Base-by-base conservation (phyloP, 768 basidiomycete species). In the Lactarius pseudohatsudake region DNA sequence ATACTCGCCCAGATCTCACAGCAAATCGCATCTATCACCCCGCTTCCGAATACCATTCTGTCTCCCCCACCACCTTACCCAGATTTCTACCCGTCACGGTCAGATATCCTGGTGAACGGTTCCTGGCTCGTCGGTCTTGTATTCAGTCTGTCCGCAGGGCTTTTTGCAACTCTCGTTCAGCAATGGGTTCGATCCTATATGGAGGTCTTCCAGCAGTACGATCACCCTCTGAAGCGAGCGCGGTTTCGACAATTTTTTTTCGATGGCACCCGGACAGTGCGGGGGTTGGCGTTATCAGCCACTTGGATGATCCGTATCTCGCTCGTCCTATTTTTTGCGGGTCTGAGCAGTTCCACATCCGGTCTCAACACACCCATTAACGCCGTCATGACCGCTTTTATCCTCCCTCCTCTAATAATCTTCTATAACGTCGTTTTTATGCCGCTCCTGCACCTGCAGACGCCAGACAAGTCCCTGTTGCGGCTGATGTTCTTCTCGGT, bases 1-100 rank as follows among this genome's bases (percentile, higher is more conserved):
- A 26, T 61, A 10, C 64, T 65, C 4, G 34, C 22, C 11, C 64
- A 28, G 26, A 38, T 65, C 15, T 65, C 64, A 1, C 54, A 61
- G 36, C 64, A 65, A 28, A 1, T 65, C 22, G 28, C 64, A 2
- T 56, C 43, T 4, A 13, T 61, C 4, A 40, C 22, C 20, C 16
- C n/a, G 4, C 47, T 16, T 8, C 59, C n/a, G n/a, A n/a, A n/a
- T n/a, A n/a, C 10, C 2, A 13, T 36, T 18, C n/a, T 30, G 11
- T 41, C 16, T 10, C 16, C 22, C 13, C 53, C 58, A 2, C 28
- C 38, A 18, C 40, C 64, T 28, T 60, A 26, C n/a, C 26, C 16
- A 22, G 11, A 32, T 0, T 61, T 61, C 20, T 2, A 9, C 7
- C 32, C 64, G n/a, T 56, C 59, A 1, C 6, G 9, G 9, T 32